Evolutionary conservation across 2,329 filamentous ascomycete genomes (phyloP), one percentile per base, ranked within the genome.

Genomic region (Ophiostoma perfectum): DNA sequence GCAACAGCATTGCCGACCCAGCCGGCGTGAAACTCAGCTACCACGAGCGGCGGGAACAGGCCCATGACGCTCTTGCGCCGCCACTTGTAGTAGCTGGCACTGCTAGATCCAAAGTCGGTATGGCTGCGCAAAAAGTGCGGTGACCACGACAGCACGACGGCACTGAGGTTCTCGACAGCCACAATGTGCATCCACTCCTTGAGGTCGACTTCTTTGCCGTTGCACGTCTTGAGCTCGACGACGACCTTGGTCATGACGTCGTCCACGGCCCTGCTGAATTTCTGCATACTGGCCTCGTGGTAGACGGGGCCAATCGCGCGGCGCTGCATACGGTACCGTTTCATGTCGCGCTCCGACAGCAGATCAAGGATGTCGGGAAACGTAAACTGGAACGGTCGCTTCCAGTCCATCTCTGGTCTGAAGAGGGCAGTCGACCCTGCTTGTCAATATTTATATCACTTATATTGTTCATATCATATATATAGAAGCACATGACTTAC

Each of bases 161-260:
- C 81, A 0, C 81, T 80, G 2, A 85, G 79, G 36, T 80, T 83
- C 70, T 85, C 83, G 42, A 85, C 81, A 1, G 78, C 80, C 18
- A 84, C 76, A 68, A 85, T 84, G 74, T 85, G 83, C 82, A 85
- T 85, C 83, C 83, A 85, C 67, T 83, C 80, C 66, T 81, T 82
- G 18, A 85, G 72, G 68, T 84, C 81, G 4, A 85, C 72, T 41
- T 80, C 76, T 1, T 74, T 72, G 0, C 81, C 81, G 0, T 77
- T 83, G 72, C n/a, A 63, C 5, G 39, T 42, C 4, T 73, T 74
- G 0, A 85, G 71, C 39, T 77, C 78, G 2, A 75, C 69, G 1
- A 82, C 70, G 0, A 75, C 77, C 0, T 73, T 72, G 3, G 74
- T 69, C 6, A 84, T 71, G 0, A 82, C 81, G 0, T 70, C 70